Percentiles rank a stretch among this genome's conserved stretches.
Evolutionary conservation across 2,329 filamentous ascomycete species (phyloP).

Genomic region (Stachybotrys chartarum): DNA sequence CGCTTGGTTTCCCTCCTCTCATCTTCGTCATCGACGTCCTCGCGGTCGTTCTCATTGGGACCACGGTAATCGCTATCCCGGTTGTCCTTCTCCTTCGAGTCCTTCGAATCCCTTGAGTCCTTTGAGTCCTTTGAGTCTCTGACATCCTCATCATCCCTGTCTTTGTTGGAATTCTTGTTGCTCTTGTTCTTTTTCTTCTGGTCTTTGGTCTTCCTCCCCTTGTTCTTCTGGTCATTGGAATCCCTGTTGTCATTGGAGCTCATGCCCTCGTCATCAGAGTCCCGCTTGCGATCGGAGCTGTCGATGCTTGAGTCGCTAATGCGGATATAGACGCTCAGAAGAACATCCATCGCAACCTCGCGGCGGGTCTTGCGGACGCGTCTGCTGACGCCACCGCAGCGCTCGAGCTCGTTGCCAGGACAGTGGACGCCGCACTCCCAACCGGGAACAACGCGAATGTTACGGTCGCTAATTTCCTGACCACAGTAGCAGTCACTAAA

Average conservation of each 20-base stretch:
- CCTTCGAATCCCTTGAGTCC: too few relatives aligned
- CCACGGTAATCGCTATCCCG: too few relatives aligned
- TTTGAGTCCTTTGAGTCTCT: neutral
- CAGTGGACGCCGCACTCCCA: constrained; percentile 11
- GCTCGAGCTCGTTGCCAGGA: constrained; percentile 12
- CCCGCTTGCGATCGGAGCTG: neutral
- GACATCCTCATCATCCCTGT: neutral
- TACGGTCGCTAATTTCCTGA: constrained; percentile 5
- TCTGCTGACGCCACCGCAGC: constrained; percentile 13
- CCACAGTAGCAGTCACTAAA: constrained; percentile 14
- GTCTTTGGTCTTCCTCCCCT: neutral
- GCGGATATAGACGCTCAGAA: constrained; percentile 12
- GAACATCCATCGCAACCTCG: neutral
- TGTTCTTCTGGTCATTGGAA: neutral
- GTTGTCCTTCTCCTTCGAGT: neutral
- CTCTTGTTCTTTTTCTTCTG: neutral
- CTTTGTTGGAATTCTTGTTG: constrained; percentile 3
- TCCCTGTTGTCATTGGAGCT: neutral
- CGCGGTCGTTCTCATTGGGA: too few relatives aligned
- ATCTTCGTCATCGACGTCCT: too few relatives aligned
- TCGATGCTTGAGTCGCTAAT: neutral
- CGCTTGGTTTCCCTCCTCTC: too few relatives aligned
- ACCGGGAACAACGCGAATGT: constrained; percentile 5
- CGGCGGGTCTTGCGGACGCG: constrained; percentile 10
- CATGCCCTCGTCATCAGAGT: neutral